Base-by-base conservation (phyloP, 2,329 filamentous ascomycete genomes). In the Pyrenophora graminea region DNA sequence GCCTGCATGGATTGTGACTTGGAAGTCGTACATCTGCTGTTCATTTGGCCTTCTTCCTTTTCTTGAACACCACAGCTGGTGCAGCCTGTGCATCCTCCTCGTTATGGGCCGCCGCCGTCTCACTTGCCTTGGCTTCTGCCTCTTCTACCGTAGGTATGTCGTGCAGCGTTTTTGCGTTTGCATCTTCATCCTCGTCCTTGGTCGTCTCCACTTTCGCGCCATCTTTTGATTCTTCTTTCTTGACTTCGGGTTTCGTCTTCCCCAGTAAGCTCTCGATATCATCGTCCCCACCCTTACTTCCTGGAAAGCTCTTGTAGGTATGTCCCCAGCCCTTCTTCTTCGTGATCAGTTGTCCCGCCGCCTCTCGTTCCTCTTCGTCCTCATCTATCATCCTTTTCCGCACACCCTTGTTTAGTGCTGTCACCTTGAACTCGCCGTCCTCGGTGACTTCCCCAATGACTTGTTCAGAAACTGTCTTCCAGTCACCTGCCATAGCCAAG, bases 401-500 rank as follows among this genome's bases (percentile, higher is more conserved):
- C 15, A 87, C 79, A 1, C 85, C 85, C 23, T 78, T 77, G 8
- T 81, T 82, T 38, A 76, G 53, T 7, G 66, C 59, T 25, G 73
- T 67, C 6, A 50, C 69, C 38, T 78, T 76, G 6, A 76, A 76
- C 47, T 81, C 78, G 6, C 78, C 73, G 23, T 76, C 74, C 25
- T 75, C 70, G n/a, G 73, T 74, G 21, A 76, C 73, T 38, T 74
- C 72, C 5, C 72, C 71, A 9, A 70, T 77, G 12, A 79, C 61
- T 37, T 62, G 51, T 79, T 38, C 84, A 80, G 61, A 63, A 34
- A 90, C 83, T 5, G 82, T 85, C 51, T 90, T 85, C 93, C 93
- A 99, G 45, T 96, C 89, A 27, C 94, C 91, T 3, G 88, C 86
- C 78, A 97, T 85, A 4, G 92, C 91, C 84, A 97, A 85, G 53